Evolutionary conservation across 208 protist species (phyloP), one percentile per base, ranked within the genome.

Genomic region (Entamoeba invadens): DNA sequence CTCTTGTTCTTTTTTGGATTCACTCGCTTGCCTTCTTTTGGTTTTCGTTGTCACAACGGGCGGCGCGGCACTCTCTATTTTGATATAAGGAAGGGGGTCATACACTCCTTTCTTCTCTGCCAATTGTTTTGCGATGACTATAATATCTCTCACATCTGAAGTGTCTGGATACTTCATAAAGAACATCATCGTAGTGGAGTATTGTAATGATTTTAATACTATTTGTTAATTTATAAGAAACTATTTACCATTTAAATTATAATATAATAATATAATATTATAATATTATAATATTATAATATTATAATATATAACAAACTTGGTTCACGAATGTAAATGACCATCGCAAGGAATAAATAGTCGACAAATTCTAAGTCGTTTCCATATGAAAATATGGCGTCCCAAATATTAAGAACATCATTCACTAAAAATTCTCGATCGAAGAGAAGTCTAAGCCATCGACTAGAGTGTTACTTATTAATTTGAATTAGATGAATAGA

Each of bases 331-430:
- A 77, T 77, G 4, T 77, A n/a, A 3, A 77, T 31, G 25, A 77
- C 35, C 57, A 77, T 77, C 3, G 57, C 57, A 77, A 77, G 57
- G 16, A 77, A 77, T 77, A 77, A 21, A 77, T 77, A 77, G 35
- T 77, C 57, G 35, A 77, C 16, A 77, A 77, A 77, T 77, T 77
- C 57, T 21, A 77, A 77, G 35, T 77, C 35, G 16, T 77, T 45
- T 46, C 45, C 46, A 45, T 93, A 44, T 57, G 44, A 4, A 47
- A 92, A 47, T 35, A 92, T 45, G 1, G 45, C 91, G 45, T 92
- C 91, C 93, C 93, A 93, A 16, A 87, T 6, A 45, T 91, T 93
- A 42, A 87, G 35, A 45, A 91, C 93, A 45, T 91, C 93, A 16
- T 38, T 72, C 45, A 91, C 44, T 38, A 51, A 45, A 25, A 92